Conservation (phyloP, 768 basidiomycete species). For the Russula lepida region DNA sequence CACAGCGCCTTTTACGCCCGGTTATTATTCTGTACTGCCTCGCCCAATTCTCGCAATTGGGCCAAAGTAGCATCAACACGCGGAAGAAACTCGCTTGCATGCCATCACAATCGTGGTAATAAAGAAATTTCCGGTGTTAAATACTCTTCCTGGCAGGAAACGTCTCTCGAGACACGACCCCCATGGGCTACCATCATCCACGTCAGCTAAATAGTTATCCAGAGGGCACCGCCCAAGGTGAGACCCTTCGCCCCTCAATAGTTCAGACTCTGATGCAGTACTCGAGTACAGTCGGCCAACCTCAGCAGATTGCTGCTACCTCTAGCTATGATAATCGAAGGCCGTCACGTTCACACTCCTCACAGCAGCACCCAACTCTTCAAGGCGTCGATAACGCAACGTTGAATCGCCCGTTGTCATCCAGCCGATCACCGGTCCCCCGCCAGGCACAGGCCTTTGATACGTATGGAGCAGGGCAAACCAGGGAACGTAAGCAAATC, state of each 20-base stretch:
- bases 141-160: background rate
- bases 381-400: too few relatives aligned
- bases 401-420: background rate
- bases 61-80: background rate
- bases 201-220: background rate
- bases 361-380: background rate
- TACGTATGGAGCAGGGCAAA: background rate
- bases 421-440: background rate
- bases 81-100: background rate
- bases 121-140: background rate
- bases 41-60: slow-evolving; percentile 7
- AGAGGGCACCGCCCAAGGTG: background rate
- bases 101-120: background rate
- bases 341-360: background rate
- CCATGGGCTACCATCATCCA: background rate
- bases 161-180: background rate
- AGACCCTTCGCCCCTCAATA: background rate
- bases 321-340: background rate
- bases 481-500: background rate
- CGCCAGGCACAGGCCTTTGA: background rate
- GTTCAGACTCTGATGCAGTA: background rate
- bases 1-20: slow-evolving; percentile 1
- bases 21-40: slow-evolving; percentile 4
- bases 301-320: too few relatives aligned
- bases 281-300: background rate